Evolutionary conservation across 441 rosid genomes (phyloP).

Genomic region (Erodium trifolium): DNA sequence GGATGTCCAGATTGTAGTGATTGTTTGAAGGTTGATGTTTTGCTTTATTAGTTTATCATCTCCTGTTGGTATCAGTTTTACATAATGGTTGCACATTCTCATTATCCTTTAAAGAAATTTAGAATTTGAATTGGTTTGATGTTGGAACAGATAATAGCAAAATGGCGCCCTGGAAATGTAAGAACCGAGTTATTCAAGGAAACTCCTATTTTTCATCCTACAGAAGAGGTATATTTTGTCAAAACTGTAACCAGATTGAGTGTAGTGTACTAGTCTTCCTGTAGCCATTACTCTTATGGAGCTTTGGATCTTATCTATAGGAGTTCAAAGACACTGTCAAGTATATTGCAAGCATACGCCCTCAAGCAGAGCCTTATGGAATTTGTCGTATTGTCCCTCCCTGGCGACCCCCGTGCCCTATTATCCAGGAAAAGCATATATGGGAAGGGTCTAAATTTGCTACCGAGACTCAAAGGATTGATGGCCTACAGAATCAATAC

Average conservation of each 20-base stretch:
- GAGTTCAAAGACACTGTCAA: conserved; percentile 53
- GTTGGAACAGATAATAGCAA: too few relatives aligned
- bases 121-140: too few relatives aligned
- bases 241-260: too few relatives aligned
- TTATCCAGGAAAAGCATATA: conserved; percentile 29
- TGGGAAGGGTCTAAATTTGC: conserved; percentile 43
- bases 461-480: conserved; percentile 41
- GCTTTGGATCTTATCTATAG: conserved; percentile 25
- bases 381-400: conserved; percentile 72
- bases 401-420: conserved; percentile 55
- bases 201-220: too few relatives aligned
- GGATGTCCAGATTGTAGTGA: conserved; percentile 26
- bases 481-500: conserved; percentile 29
- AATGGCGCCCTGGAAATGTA: too few relatives aligned
- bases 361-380: conserved; percentile 48
- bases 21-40: conserved; percentile 11
- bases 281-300: background rate
- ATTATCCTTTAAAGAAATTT: too few relatives aligned
- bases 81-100: too few relatives aligned
- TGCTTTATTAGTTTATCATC: too few relatives aligned
- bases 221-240: too few relatives aligned
- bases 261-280: too few relatives aligned
- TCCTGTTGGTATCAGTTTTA: too few relatives aligned
- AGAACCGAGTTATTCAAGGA: too few relatives aligned
- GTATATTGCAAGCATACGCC: conserved; percentile 47